Base-by-base conservation (phyloP, 345 rosid genomes). In the Leavenworthia alabamica region DNA sequence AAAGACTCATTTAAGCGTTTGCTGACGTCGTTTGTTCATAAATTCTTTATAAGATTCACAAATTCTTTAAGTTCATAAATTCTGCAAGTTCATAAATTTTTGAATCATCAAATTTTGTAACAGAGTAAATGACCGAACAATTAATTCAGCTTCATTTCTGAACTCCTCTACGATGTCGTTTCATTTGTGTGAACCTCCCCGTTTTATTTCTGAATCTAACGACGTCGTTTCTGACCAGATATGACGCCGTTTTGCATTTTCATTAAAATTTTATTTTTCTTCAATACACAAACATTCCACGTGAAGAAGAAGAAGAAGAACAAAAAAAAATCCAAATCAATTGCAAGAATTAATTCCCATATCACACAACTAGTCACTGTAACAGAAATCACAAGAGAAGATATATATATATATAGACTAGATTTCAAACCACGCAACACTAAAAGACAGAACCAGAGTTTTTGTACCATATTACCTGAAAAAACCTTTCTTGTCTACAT, bases 391-490 rank as follows among this genome's bases (percentile, higher is more conserved):
- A 39, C 59, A 40, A 8, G 22, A 56, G 29, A 23, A 15, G 16
- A 35, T n/a, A n/a, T n/a, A n/a, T n/a, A n/a, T n/a, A 48, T 10
- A 56, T 39, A 32, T 41, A 9, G 37, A 40, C 54, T 60, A 59
- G 19, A 52, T 19, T 26, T 33, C 67, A 52, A 52, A 43, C 42
- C 39, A 46, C 62, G 45, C 56, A 67, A 49, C 51, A 47, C 51
- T 57, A 48, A 57, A 43, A 32, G 32, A 60, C n/a, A 31, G 55
- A 48, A 51, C 60, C 47, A 32, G 60, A 23, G 40, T 24, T 50
- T n/a, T 68, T n/a, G n/a, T n/a, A 43, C 45, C 45, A 69, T 53
- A 32, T 52, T 53, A 61, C 27, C 64, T 70, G 23, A 23, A 62
- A 31, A 20, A n/a, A n/a, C n/a, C 58, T 29, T 62, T 61, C 56